Base-by-base conservation (phyloP, 1,284 basidiomycete species). In the Ustilago xerochloae region DNA sequence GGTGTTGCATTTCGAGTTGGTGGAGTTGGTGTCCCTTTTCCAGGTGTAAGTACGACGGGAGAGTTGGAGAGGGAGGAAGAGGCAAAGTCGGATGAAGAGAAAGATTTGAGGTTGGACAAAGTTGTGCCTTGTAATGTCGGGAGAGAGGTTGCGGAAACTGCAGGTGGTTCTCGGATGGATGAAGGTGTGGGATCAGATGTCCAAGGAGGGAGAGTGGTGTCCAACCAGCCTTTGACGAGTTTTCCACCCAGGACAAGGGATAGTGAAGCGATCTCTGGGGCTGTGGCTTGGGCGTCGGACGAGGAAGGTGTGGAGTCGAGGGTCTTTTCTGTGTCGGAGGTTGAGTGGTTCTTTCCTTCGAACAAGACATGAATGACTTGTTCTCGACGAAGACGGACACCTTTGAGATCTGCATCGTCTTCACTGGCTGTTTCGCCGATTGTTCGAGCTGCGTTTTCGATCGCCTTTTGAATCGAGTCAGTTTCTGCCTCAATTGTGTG, bases 291-390 rank as follows among this genome's bases (percentile, higher is more conserved):
- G 7, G 15, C 41, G 6, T n/a, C 5, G 9, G 22, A 6, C 3
- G 36, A 16, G n/a, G 22, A 26, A 8, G 32, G 0, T 10, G 15
- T 1, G 15, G 22, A 43, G 12, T 41, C 15, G 7, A 7, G 16
- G 15, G 29, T 16, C 8, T 35, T 41, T 1, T 35, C 24, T 10
- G 13, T 35, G 16, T 18, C 12, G 15, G 45, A 53, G 7, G 18
- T 7, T 6, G 54, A 26, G 0, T 54, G 22, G 9, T 30, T 15
- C 45, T 64, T 66, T 53, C 48, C 73, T 33, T 75, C 70, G 39
- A 76, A 79, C n/a, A 79, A 32, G n/a, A 79, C 65, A 29, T 75
- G 77, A 20, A 72, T 56, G 18, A 73, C 77, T 53, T 81, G 79
- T 33, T 77, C 65, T 12, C 67, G 38, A 7, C 79, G 69, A 24